Evolutionary conservation across 2,329 filamentous ascomycete genomes (phyloP).

Genomic region (Elsinoe fawcettii): DNA sequence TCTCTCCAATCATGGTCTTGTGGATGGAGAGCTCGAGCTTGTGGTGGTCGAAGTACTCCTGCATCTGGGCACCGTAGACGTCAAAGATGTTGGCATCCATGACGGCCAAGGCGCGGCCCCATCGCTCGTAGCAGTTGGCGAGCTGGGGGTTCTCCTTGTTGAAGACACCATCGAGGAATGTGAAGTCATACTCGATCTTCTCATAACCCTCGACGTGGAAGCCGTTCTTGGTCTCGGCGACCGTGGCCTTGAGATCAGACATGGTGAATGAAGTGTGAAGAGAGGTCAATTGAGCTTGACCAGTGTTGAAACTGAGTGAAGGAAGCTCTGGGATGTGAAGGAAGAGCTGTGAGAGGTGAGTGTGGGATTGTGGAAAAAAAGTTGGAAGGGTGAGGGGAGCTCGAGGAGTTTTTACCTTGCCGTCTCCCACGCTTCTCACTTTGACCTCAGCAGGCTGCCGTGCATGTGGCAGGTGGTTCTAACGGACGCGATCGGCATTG

Average conservation of each 20-base stretch:
- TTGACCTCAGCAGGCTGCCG: background rate
- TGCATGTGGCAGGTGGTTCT: background rate
- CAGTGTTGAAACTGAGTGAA: conserved; percentile 8
- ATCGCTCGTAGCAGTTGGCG: conserved; percentile 56
- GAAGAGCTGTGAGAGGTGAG: background rate
- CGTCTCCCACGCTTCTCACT: background rate
- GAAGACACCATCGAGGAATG: conserved; percentile 64
- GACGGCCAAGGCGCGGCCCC: conserved; percentile 59
- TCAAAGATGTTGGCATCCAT: conserved; percentile 66
- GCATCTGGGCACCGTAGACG: conserved; percentile 58
- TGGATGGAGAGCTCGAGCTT: conserved; percentile 56
- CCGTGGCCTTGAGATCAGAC: conserved; percentile 60
- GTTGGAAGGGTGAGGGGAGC: background rate
- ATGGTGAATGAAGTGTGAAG: conserved; percentile 35
- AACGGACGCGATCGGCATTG: conserved; percentile 1
- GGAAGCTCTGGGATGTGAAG: background rate
- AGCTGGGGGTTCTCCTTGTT: conserved; percentile 52
- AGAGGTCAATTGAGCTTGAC: conserved; percentile 10
- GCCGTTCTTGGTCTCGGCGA: conserved; percentile 54
- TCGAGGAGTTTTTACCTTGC: conserved; percentile 13
- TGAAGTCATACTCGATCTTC: conserved; percentile 70
- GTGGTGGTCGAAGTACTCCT: conserved; percentile 60
- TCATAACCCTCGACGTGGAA: conserved; percentile 67
- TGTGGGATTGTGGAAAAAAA: conserved; percentile 2
- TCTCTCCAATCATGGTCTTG: conserved; percentile 67